phyloP scores from a whole-genome alignment of 805 yeast species.

The Candida vaughaniae region DNA sequence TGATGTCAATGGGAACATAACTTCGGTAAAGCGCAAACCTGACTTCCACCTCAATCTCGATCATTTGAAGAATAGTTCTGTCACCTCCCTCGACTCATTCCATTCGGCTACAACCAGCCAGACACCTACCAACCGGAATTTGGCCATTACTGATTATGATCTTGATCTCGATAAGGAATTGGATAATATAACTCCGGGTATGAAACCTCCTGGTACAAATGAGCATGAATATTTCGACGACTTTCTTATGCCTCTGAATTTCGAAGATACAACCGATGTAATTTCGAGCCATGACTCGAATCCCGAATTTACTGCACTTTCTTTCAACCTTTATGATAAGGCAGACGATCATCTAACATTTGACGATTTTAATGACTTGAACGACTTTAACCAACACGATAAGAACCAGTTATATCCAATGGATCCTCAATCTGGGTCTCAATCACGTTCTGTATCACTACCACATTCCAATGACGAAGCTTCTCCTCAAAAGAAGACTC shows the following conservation, averaged over 20 bases:
- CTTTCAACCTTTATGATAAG: background rate
- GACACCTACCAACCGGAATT: constrained; percentile 2
- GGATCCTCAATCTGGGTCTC: background rate
- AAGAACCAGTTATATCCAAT: background rate
- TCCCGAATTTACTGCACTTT: background rate
- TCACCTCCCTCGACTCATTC: constrained; percentile 3
- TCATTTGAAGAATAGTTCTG: constrained; percentile 5
- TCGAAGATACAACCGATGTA: constrained; percentile 5
- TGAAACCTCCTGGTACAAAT: constrained; percentile 30
- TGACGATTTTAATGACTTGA: background rate
- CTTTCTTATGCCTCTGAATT: constrained; percentile 10
- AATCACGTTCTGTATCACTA: background rate
- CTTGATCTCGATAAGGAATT: constrained; percentile 9
- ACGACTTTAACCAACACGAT: background rate
- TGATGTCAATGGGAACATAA: background rate
- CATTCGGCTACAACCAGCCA: background rate
- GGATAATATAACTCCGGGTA: constrained; percentile 28
- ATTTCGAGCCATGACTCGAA: background rate
- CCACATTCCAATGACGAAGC: too few species aligned
- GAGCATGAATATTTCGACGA: constrained; percentile 15
- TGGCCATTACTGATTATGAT: constrained; percentile 13
- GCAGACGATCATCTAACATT: background rate
- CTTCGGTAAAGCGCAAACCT: constrained; percentile 10
- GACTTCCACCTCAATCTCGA: constrained; percentile 14
- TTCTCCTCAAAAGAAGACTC: background rate